Evolutionary conservation across 345 rosid species (phyloP), one percentile per base, ranked within the genome.

Genomic region (Bruguiera gymnorhiza): DNA sequence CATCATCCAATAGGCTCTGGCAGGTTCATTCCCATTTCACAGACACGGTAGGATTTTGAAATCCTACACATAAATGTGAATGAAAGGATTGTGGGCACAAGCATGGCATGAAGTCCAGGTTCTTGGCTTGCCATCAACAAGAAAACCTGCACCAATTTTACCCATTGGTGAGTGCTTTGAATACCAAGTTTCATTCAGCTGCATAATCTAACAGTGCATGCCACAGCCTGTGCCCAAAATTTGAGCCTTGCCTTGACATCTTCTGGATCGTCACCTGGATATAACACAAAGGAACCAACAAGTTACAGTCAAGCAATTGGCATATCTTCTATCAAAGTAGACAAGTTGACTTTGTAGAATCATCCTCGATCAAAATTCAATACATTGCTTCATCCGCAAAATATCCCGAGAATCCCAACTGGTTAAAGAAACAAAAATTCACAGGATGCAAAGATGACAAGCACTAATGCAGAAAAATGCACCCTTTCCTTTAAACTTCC

Each of bases 221-320:
- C 98, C 78, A 93, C 98, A 46, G 98, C 84, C 82, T 93, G 97
- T 72, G 98, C 98, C 98, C 98, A 93, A 43, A 71, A 93, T 73
- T 91, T 93, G 68, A 93, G 89, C 75, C 98, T 91, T 55, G 98
- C 98, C 80, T 93, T 93, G 10, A 93, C 98, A 82, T 93, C 98
- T 74, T 93, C 98, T 6, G 98, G 98, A 83, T 90, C 89, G 24
- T 93, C 98, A 69, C 97, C 98, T 93, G 76, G 19, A 71, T 54
- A 53, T 7, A 34, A 71, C 51, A 43, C n/a, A 36, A 36, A 6
- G 34, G 7, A 19, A 63, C 21, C 24, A 8, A 60, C 29, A n/a
- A 65, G 66, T 75, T 29, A 77, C 46, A 67, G 62, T 62, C 60
- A 31, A 15, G 9, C 31, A 19, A 31, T 31, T 9, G 23, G 13